Conservation (phyloP, 306 rosid species). For the Sesbania bispinosa region DNA sequence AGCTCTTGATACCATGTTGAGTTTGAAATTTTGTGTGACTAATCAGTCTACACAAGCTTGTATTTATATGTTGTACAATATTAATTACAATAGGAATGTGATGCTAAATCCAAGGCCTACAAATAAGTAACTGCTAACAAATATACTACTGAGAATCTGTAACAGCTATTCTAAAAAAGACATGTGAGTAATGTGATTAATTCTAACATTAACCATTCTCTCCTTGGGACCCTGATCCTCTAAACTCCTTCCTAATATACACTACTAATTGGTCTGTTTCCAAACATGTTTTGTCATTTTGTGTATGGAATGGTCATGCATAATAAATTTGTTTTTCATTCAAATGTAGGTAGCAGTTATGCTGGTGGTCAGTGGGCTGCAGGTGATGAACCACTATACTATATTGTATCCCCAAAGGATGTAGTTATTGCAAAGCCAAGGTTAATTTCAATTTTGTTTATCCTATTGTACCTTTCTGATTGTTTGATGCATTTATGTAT, state of each 20-base stretch:
- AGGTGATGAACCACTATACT: constrained; percentile 94
- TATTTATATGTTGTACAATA: too few relatives aligned
- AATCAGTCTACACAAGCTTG: too few relatives aligned
- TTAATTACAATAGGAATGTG: too few relatives aligned
- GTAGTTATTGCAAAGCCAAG: constrained; percentile 98
- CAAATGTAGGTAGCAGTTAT: constrained; percentile 92
- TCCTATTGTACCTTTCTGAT: background rate
- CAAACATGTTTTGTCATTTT: constrained; percentile 11
- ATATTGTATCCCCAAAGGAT: constrained; percentile 93
- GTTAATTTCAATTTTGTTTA: constrained; percentile 41
- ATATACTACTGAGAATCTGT: too few relatives aligned
- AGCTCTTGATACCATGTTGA: too few relatives aligned
- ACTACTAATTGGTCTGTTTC: background rate
- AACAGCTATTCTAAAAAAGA: too few relatives aligned
- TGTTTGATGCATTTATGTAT: constrained; percentile 6
- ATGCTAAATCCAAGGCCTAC: too few relatives aligned
- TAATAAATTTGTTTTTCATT: constrained; percentile 25
- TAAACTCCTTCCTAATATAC: background rate
- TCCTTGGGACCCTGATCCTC: background rate
- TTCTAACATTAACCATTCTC: background rate
- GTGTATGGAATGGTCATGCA: constrained; percentile 23
- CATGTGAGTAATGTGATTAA: too few relatives aligned
- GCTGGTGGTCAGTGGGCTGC: constrained; percentile 99
- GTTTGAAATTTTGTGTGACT: too few relatives aligned
- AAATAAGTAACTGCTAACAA: too few relatives aligned